Percentiles rank a stretch among this genome's conserved stretches.
Conservation (phyloP, 2,329 filamentous ascomycete genomes). For the Tolypocladium nubicola region DNA sequence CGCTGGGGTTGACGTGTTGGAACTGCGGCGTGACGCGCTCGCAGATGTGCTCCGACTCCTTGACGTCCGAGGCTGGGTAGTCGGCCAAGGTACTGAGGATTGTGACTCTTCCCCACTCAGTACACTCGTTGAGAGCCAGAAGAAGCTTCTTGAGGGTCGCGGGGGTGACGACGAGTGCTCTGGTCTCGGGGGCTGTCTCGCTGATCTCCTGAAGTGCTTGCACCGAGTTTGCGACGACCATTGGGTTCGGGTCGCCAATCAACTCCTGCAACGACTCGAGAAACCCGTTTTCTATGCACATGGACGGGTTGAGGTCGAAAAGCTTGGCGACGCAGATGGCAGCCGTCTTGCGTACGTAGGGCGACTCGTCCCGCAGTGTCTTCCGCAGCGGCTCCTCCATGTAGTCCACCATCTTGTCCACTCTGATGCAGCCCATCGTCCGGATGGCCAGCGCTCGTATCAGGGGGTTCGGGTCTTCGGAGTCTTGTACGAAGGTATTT, state of each 20-base stretch:
- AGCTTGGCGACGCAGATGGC: slow-evolving; percentile 97
- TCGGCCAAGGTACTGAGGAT: slow-evolving; percentile 84
- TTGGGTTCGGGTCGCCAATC: slow-evolving; percentile 95
- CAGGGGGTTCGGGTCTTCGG: slow-evolving; percentile 94
- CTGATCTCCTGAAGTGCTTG: slow-evolving; percentile 86
- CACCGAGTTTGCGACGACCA: slow-evolving; percentile 97
- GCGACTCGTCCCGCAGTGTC: slow-evolving; percentile 91
- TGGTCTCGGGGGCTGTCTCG: slow-evolving; percentile 83
- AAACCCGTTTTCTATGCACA: slow-evolving; percentile 97
- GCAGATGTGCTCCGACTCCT: slow-evolving; percentile 97
- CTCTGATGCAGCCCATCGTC: slow-evolving; percentile 96
- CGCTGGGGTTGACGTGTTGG: slow-evolving; percentile 95
- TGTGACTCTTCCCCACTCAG: slow-evolving; percentile 94
- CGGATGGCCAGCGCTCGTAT: slow-evolving; percentile 90
- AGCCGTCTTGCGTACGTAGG: slow-evolving; percentile 95
- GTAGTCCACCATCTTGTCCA: slow-evolving; percentile 99
- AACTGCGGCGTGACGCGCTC: slow-evolving; percentile 94
- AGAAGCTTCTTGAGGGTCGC: slow-evolving; percentile 87
- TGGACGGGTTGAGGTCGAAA: slow-evolving; percentile 82
- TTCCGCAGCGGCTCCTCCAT: slow-evolving; percentile 98
- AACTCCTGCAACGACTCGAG: slow-evolving; percentile 87
- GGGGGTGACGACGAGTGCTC: slow-evolving; percentile 72
- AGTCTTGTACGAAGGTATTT: slow-evolving; percentile 98
- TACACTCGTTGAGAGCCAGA: slow-evolving; percentile 95
- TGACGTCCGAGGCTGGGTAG: slow-evolving; percentile 77